Evolutionary conservation across 768 basidiomycete genomes (phyloP).

Genomic region (Hemileccinum impolitum): DNA sequence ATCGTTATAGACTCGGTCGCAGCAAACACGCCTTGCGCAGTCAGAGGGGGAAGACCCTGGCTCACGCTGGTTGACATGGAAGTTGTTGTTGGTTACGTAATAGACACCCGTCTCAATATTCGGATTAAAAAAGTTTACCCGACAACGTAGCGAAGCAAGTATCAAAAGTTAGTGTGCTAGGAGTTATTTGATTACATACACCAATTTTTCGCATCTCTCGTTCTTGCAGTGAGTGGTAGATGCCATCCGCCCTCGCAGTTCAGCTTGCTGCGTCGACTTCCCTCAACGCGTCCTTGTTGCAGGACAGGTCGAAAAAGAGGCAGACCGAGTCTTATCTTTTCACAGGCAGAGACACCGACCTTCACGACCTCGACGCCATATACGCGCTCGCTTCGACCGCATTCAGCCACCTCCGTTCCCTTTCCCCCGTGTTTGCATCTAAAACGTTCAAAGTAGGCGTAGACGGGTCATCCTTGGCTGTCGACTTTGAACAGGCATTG

Average conservation of each 20-base stretch:
- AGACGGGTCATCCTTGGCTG: slow-evolving; percentile 20
- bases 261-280: slow-evolving; percentile 81
- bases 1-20: slow-evolving; percentile 48
- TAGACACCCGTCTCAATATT: no score
- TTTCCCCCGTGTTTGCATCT: slow-evolving; percentile 50
- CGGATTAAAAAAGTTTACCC: no score
- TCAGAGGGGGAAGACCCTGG: slow-evolving; percentile 37
- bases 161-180: no score
- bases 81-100: not conserved
- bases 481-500: slow-evolving; percentile 60
- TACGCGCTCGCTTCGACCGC: slow-evolving; percentile 78
- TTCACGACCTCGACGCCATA: slow-evolving; percentile 85
- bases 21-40: slow-evolving; percentile 44
- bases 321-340: slow-evolving; percentile 83
- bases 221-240: slow-evolving; percentile 17
- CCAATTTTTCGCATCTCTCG: not conserved
- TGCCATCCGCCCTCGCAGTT: slow-evolving; percentile 71
- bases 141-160: no score
- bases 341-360: slow-evolving; percentile 72
- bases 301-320: slow-evolving; percentile 59
- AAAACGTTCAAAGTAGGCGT: slow-evolving; percentile 8
- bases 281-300: slow-evolving; percentile 70
- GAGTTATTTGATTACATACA: slow-evolving; percentile 13
- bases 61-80: not conserved
- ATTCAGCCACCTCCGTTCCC: slow-evolving; percentile 62